phyloP scores from a whole-genome alignment of 306 rosid species.

The Quercus wislizeni region DNA sequence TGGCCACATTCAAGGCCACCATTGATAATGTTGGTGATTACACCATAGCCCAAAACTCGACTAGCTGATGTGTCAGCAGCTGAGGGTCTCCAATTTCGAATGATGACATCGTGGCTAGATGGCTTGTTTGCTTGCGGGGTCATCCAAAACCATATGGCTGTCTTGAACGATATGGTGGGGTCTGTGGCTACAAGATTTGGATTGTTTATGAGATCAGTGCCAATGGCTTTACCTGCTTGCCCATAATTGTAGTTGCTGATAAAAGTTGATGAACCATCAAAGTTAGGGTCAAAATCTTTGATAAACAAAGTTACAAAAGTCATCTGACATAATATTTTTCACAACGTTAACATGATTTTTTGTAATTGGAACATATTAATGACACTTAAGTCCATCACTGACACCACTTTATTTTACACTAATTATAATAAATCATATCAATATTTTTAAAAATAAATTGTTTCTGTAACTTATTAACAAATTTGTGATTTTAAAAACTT shows the following conservation, averaged over 20 bases:
- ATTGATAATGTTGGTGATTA: slow-evolving; percentile 53
- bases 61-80: slow-evolving; percentile 32
- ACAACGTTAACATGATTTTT: neutral
- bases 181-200: too few relatives aligned
- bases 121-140: slow-evolving; percentile 37
- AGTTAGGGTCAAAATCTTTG: neutral
- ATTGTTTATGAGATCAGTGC: slow-evolving; percentile 19
- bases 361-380: too few relatives aligned
- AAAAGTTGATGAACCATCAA: neutral
- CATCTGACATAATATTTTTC: neutral
- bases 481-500: neutral
- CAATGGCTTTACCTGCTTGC: slow-evolving; percentile 43
- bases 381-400: too few relatives aligned
- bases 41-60: slow-evolving; percentile 47
- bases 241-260: slow-evolving; percentile 58
- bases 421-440: too few relatives aligned
- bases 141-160: too few relatives aligned
- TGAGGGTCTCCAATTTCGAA: slow-evolving; percentile 44
- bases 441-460: too few relatives aligned
- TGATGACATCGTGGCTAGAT: slow-evolving; percentile 57
- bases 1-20: too few relatives aligned
- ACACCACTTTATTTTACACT: too few relatives aligned
- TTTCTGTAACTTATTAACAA: too few relatives aligned
- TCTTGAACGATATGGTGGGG: too few relatives aligned
- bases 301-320: too few relatives aligned